phyloP scores from a whole-genome alignment of 768 basidiomycete genomes.

The Pleurotus platypus region DNA sequence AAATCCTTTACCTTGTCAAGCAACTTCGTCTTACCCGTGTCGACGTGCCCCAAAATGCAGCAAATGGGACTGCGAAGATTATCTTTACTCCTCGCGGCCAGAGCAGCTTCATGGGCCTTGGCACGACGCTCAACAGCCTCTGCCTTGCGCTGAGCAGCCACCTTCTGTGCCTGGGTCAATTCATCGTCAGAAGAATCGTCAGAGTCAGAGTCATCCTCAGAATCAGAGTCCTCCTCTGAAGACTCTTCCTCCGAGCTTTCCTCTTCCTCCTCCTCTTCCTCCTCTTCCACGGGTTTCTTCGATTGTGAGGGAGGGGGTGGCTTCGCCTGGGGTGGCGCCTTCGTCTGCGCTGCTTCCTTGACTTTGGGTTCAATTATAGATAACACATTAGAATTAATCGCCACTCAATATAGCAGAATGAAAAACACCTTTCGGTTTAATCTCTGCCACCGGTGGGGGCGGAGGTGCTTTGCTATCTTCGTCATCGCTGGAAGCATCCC shows the following conservation, averaged over 20 bases:
- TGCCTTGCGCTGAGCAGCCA: conserved; percentile 70
- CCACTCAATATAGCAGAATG: not conserved
- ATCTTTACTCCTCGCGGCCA: conserved; percentile 85
- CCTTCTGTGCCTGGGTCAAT: conserved; percentile 62
- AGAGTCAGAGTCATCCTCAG: conserved; percentile 42
- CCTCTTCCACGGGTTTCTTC: too few relatives aligned
- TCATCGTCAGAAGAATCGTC: conserved; percentile 55
- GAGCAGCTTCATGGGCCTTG: conserved; percentile 79
- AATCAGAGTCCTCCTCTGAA: conserved; percentile 29
- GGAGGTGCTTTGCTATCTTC: conserved; percentile 25
- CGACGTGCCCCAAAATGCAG: conserved; percentile 98
- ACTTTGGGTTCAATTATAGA: not conserved
- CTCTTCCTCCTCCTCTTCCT: conserved; percentile 10
- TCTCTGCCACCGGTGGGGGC: not conserved
- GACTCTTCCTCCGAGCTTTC: conserved; percentile 22
- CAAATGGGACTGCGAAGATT: conserved; percentile 95
- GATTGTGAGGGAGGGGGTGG: too few relatives aligned
- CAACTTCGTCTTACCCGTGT: conserved; percentile 98
- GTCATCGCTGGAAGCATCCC: conserved; percentile 51
- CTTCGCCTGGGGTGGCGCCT: conserved; percentile 7
- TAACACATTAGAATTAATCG: not conserved
- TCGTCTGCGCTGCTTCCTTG: conserved; percentile 6
- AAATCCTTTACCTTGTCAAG: conserved; percentile 76
- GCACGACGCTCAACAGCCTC: conserved; percentile 79
- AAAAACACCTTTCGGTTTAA: conserved; percentile 11